A percentile compares a stretch with the other conserved stretches of the same genome.
Conservation (phyloP, 2,329 filamentous ascomycete genomes). For the Apiospora aurea region DNA sequence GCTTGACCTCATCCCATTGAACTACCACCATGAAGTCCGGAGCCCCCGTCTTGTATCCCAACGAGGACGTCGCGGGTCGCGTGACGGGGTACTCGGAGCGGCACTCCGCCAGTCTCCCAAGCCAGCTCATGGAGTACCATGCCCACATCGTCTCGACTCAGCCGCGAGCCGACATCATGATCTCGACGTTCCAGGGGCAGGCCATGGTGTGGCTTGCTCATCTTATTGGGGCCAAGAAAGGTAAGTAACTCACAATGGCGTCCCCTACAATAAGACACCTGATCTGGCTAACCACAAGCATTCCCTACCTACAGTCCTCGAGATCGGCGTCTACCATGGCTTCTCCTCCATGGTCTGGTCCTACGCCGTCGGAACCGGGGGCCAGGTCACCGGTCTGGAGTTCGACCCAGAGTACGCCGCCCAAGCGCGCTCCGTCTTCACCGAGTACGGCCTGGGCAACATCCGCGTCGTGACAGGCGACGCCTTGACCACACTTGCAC, state of each 20-base stretch:
- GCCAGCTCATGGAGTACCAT: conserved; percentile 40
- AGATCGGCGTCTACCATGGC: conserved; percentile 57
- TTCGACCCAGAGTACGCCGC: conserved; percentile 52
- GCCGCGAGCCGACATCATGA: conserved; percentile 45
- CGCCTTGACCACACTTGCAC: conserved; percentile 44
- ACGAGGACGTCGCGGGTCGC: conserved; percentile 35
- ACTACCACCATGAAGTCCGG: conserved; percentile 35
- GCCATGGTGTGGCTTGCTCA: conserved; percentile 50
- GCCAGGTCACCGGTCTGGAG: conserved; percentile 55
- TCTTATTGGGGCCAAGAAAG: conserved; percentile 49
- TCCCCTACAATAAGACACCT: background rate
- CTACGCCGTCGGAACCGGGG: conserved; percentile 51
- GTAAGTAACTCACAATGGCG: conserved; percentile 33
- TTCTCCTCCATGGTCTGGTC: conserved; percentile 58
- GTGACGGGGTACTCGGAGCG: conserved; percentile 41
- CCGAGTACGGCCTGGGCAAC: conserved; percentile 50
- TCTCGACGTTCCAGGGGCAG: conserved; percentile 51
- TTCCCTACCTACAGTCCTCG: conserved; percentile 47
- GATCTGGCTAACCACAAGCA: background rate
- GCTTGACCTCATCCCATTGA: background rate
- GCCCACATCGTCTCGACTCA: conserved; percentile 30
- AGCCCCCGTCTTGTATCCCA: conserved; percentile 40
- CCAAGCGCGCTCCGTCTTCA: conserved; percentile 48
- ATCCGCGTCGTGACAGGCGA: conserved; percentile 55
- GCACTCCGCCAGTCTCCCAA: conserved; percentile 41